phyloP scores from a whole-genome alignment of 306 rosid species.

The Sophora flavescens region DNA sequence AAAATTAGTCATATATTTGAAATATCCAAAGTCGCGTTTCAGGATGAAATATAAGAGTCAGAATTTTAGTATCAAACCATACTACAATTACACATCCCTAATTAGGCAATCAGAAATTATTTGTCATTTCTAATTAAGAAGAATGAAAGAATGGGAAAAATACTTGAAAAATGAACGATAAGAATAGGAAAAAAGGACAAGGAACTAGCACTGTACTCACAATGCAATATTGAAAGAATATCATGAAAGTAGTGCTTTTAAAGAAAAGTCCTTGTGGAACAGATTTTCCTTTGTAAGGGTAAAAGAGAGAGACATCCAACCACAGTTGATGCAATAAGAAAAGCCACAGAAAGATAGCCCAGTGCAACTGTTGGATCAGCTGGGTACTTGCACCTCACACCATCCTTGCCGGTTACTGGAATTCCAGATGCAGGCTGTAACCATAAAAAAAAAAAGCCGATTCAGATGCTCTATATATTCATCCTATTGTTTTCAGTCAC shows the following conservation, averaged over 20 bases:
- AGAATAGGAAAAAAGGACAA: neutral
- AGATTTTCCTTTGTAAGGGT: conserved; percentile 75
- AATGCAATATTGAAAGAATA: conserved; percentile 79
- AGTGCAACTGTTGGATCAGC: conserved; percentile 66
- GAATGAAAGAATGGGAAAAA: neutral
- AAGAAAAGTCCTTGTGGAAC: conserved; percentile 72
- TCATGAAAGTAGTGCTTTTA: conserved; percentile 55
- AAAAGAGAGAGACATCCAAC: conserved; percentile 64
- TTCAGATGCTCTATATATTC: neutral
- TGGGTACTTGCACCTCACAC: conserved; percentile 70
- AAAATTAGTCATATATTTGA: neutral
- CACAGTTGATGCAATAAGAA: conserved; percentile 62
- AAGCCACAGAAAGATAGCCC: conserved; percentile 68
- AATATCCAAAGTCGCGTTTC: neutral
- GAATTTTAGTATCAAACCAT: neutral
- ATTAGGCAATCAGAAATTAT: neutral
- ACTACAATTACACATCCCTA: neutral
- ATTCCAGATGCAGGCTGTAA: conserved; percentile 82
- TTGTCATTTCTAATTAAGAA: neutral
- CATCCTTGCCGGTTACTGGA: conserved; percentile 54
- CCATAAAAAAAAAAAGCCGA: neutral
- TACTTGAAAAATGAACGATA: neutral
- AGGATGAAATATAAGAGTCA: neutral
- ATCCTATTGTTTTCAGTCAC: neutral
- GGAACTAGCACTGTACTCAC: conserved; percentile 55